A percentile compares a stretch with the other conserved stretches of the same genome.
Evolutionary conservation across 1,139 yeast genomes (phyloP).

Genomic region (Blastobotrys aristatus): DNA sequence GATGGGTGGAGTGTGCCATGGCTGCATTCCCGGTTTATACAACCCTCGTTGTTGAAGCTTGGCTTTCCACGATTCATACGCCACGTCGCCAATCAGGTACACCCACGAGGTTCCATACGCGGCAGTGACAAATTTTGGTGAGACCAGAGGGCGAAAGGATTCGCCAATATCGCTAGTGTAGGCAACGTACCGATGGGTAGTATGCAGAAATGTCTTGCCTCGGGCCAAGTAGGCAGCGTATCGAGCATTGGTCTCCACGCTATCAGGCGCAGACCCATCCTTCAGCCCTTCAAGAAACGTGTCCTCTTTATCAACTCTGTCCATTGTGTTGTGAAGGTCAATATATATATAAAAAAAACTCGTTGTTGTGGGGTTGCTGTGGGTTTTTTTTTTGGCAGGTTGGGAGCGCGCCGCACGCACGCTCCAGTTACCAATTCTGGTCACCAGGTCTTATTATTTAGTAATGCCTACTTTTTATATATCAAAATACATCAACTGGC

Average conservation of each 20-base stretch:
- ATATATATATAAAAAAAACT: not conserved
- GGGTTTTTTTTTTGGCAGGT: too few species aligned
- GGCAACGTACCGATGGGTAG: conserved; percentile 82
- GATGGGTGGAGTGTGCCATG: conserved; percentile 53
- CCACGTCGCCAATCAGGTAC: conserved; percentile 73
- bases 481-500: too few species aligned
- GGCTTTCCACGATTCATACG: conserved; percentile 71
- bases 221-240: conserved; percentile 82
- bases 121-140: conserved; percentile 54
- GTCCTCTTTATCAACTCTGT: not conserved
- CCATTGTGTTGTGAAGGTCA: not conserved
- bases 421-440: too few species aligned
- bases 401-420: too few species aligned
- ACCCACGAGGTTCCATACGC: conserved; percentile 79
- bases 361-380: too few species aligned
- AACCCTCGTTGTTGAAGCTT: conserved; percentile 63
- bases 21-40: conserved; percentile 56
- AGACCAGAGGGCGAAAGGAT: conserved; percentile 82
- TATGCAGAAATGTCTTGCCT: conserved; percentile 46
- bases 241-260: conserved; percentile 55
- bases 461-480: too few species aligned
- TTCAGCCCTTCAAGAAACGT: conserved; percentile 4
- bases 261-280: conserved; percentile 27
- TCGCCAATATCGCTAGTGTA: conserved; percentile 87
- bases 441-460: too few species aligned